Percentiles rank a stretch among this genome's conserved stretches.
phyloP scores from a whole-genome alignment of 192 early-diverging fungal genomes.

The Bifiguratus adelaidae region DNA sequence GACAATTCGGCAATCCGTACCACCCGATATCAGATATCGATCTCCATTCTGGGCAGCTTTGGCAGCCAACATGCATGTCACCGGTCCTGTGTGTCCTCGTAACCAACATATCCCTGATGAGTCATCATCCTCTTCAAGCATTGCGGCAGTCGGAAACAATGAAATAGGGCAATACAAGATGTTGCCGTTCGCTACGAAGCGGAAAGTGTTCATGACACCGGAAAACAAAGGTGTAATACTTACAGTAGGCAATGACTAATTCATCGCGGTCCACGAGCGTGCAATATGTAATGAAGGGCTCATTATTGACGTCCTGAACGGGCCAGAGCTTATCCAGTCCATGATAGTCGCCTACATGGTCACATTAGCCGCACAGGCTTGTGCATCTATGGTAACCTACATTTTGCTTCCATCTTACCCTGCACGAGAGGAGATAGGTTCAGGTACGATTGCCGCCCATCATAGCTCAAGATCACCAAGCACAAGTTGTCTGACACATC shows the following conservation, averaged over 20 bases:
- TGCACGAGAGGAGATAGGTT: no score
- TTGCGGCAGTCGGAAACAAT: background rate
- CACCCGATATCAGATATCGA: constrained; percentile 51
- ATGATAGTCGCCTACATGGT: no score
- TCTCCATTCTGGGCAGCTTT: constrained; percentile 22
- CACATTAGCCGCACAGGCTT: no score
- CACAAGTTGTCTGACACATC: no score
- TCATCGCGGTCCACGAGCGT: constrained; percentile 41
- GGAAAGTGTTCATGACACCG: constrained; percentile 9
- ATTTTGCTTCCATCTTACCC: no score
- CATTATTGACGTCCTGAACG: no score
- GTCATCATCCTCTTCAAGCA: background rate
- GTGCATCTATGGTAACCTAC: no score
- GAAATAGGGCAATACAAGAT: background rate
- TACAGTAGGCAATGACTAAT: constrained; percentile 61
- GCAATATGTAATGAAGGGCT: no score
- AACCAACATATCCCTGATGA: background rate
- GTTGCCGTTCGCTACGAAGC: background rate
- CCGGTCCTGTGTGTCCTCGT: constrained; percentile 42
- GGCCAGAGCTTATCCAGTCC: no score
- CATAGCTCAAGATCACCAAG: no score
- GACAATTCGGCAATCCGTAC: constrained; percentile 50
- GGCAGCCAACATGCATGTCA: constrained; percentile 50
- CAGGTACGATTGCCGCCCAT: no score
- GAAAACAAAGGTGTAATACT: constrained; percentile 1